Percentiles rank a stretch among this genome's conserved stretches.
Evolutionary conservation across 2,329 filamentous ascomycete species (phyloP).

Genomic region (Nigrospora sphaerica): DNA sequence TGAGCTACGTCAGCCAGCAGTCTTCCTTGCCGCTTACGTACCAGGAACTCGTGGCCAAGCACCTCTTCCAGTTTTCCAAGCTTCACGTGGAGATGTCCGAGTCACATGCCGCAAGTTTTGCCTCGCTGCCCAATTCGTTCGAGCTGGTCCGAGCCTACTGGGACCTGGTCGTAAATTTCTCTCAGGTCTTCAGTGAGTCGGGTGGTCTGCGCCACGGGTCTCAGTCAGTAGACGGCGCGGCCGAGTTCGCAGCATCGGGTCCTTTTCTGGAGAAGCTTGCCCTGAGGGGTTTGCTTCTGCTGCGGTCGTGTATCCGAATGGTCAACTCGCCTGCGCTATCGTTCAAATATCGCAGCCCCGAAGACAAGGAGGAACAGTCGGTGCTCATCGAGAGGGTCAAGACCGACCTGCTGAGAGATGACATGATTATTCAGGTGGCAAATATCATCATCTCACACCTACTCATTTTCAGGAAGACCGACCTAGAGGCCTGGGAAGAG

Average conservation of each 20-base stretch:
- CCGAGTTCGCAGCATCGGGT: slow-evolving; percentile 29
- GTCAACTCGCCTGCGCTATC: slow-evolving; percentile 73
- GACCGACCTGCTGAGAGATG: slow-evolving; percentile 64
- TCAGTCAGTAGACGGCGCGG: slow-evolving; percentile 15
- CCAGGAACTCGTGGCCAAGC: slow-evolving; percentile 67
- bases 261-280: slow-evolving; percentile 71
- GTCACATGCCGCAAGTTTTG: slow-evolving; percentile 74
- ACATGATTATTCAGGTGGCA: slow-evolving; percentile 74
- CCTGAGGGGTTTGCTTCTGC: slow-evolving; percentile 73
- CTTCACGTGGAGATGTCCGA: slow-evolving; percentile 82
- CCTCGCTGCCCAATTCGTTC: slow-evolving; percentile 71
- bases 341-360: slow-evolving; percentile 72
- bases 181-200: slow-evolving; percentile 62
- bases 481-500: slow-evolving; percentile 88
- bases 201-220: slow-evolving; percentile 44
- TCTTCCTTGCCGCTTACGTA: slow-evolving; percentile 45
- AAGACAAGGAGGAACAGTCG: slow-evolving; percentile 70
- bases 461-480: slow-evolving; percentile 77
- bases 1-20: slow-evolving; percentile 53
- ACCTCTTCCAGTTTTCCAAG: slow-evolving; percentile 85
- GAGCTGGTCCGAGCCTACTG: slow-evolving; percentile 78
- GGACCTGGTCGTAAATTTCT: slow-evolving; percentile 70
- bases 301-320: slow-evolving; percentile 79
- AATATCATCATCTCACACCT: slow-evolving; percentile 80
- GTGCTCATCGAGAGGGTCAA: slow-evolving; percentile 65